A percentile compares a stretch with the other conserved stretches of the same genome.
phyloP scores from a whole-genome alignment of 176 grass and related monocot genomes.

The Rhipidocladum racemiflorum region DNA sequence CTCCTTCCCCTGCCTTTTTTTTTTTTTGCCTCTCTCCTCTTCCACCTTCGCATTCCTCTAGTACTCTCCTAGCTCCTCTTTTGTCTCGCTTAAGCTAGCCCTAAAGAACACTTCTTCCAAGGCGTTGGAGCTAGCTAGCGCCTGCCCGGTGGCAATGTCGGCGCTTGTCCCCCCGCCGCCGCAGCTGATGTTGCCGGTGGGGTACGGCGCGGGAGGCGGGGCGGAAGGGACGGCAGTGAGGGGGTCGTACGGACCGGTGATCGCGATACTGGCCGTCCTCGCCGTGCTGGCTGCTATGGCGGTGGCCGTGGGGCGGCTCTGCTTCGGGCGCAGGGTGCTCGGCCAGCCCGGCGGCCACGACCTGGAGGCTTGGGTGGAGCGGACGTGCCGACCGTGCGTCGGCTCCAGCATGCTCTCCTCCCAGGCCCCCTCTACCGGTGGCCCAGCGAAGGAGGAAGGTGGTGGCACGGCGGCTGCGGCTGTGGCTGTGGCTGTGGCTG shows the following conservation, averaged over 20 bases:
- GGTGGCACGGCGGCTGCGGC: background rate
- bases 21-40: background rate
- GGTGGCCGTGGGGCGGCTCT: constrained; percentile 54
- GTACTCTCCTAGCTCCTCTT: background rate
- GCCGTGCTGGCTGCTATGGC: constrained; percentile 55
- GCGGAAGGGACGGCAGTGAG: background rate
- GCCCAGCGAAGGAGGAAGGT: background rate
- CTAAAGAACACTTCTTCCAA: background rate
- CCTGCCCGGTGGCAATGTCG: constrained; percentile 33
- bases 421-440: background rate
- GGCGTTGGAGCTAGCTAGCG: background rate
- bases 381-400: constrained; percentile 55
- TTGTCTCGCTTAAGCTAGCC: background rate
- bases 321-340: constrained; percentile 46
- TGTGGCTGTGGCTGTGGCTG: background rate
- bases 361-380: constrained; percentile 65
- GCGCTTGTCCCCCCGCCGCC: constrained; percentile 1
- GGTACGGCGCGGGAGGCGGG: constrained; percentile 6
- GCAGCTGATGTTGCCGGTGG: constrained; percentile 25
- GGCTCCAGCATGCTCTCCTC: constrained; percentile 9
- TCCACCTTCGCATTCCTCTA: background rate
- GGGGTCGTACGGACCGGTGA: constrained; percentile 61
- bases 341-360: constrained; percentile 39
- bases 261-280: constrained; percentile 59
- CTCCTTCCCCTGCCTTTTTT: background rate